phyloP scores from a whole-genome alignment of 768 basidiomycete genomes.

The Suillus subaureus region DNA sequence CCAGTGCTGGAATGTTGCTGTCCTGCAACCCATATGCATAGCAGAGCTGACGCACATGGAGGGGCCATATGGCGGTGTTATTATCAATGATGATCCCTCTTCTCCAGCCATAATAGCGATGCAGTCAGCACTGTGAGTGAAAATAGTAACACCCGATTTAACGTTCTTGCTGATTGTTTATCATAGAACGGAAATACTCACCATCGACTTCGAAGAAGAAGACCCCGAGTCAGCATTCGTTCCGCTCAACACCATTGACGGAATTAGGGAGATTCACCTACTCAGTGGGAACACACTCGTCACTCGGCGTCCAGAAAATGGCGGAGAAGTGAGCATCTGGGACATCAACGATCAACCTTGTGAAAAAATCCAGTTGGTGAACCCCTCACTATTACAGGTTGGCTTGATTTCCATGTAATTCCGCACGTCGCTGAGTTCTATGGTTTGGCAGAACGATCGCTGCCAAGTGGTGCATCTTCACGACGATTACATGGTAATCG shows the following conservation, averaged over 20 bases:
- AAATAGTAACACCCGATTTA: neutral
- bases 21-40: conserved; percentile 39
- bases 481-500: conserved; percentile 46
- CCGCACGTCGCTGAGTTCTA: conserved; percentile 1
- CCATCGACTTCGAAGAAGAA: conserved; percentile 38
- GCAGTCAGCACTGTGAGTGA: conserved; percentile 42
- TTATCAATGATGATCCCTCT: conserved; percentile 44
- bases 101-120: conserved; percentile 44
- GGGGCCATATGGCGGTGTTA: conserved; percentile 43
- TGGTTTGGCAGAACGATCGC: conserved; percentile 36
- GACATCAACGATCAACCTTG: conserved; percentile 33
- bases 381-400: conserved; percentile 36
- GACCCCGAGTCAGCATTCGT: conserved; percentile 42
- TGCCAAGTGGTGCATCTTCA: conserved; percentile 46
- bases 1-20: conserved; percentile 59
- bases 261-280: conserved; percentile 34
- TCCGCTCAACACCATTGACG: conserved; percentile 33
- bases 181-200: conserved; percentile 44
- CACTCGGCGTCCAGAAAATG: conserved; percentile 33
- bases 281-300: conserved; percentile 42
- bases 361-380: conserved; percentile 38
- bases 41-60: conserved; percentile 40
- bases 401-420: conserved; percentile 4
- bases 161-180: neutral
- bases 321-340: conserved; percentile 38